Percentiles rank a stretch among this genome's conserved stretches.
These are phyloP conservation scores for Ascochyta pisi DNA, from an alignment of 2,329 filamentous ascomycete genomes.

Conservation along the genomic window DNA sequence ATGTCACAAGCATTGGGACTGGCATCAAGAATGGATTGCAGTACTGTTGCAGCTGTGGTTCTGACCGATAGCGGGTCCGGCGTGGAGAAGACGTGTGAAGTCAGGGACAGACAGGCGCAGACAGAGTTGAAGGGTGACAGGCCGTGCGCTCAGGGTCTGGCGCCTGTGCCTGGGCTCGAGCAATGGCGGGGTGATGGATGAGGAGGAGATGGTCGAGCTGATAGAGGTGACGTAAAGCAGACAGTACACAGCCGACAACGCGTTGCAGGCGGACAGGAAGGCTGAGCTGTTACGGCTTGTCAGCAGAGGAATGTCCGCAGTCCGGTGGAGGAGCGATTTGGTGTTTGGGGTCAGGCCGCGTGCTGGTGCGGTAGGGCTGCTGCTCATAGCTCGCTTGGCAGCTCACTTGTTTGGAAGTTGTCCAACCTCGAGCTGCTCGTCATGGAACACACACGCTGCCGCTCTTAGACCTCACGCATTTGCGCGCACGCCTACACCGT, in stretches of 20 bases:
- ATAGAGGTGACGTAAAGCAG: conserved; percentile 3
- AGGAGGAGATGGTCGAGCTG: background rate
- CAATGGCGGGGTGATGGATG: conserved; percentile 8
- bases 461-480: conserved; percentile 1
- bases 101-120: background rate
- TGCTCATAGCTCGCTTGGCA: conserved; percentile 7
- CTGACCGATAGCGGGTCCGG: background rate
- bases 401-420: conserved; percentile 12
- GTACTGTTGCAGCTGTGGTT: background rate
- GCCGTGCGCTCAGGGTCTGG: conserved; percentile 13
- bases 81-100: background rate
- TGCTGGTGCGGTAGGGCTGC: conserved; percentile 9
- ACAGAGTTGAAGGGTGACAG: background rate
- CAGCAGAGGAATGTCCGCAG: conserved; percentile 3
- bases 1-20: background rate
- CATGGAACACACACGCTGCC: conserved; percentile 7
- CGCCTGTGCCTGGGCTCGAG: conserved; percentile 1
- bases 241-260: conserved; percentile 14
- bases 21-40: background rate
- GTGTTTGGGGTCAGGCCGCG: conserved; percentile 4
- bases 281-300: conserved; percentile 4
- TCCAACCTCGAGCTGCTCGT: conserved; percentile 10
- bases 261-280: conserved; percentile 5
- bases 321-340: background rate
- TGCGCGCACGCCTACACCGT: background rate